Evolutionary conservation across 2,329 filamentous ascomycete genomes (phyloP).

Genomic region (Arachnopeziza araneosa): DNA sequence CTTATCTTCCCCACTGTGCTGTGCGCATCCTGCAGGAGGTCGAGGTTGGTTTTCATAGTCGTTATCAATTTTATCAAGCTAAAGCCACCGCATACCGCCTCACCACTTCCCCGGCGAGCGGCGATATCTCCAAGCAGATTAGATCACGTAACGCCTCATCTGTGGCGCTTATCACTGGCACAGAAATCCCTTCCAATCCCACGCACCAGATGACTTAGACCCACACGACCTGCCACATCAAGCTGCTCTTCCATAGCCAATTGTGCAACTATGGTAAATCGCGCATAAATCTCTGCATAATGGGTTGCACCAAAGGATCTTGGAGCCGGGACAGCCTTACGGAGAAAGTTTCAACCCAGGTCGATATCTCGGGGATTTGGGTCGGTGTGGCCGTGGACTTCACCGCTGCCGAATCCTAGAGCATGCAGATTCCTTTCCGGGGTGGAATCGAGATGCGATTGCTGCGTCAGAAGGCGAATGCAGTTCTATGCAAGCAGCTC

Average conservation of each 20-base stretch:
- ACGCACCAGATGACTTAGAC: background rate
- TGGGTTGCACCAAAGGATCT: background rate
- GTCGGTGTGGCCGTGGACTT: background rate
- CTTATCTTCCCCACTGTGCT: conserved; percentile 5
- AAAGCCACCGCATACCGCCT: background rate
- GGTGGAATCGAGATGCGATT: conserved; percentile 9
- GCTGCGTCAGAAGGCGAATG: conserved; percentile 9
- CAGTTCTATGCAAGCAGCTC: conserved; percentile 3
- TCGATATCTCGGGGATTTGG: background rate
- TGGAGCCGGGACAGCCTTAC: background rate
- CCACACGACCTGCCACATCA: conserved; percentile 8
- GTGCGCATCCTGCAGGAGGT: background rate
- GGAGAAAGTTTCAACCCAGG: background rate
- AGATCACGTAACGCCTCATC: conserved; percentile 19
- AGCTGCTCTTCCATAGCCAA: background rate
- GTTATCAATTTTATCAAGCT: conserved; percentile 5
- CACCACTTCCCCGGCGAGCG: background rate
- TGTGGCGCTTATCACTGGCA: conserved; percentile 15
- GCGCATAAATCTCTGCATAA: background rate
- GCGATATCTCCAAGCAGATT: conserved; percentile 2
- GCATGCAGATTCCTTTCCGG: conserved; percentile 7
- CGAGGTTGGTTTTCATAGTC: conserved; percentile 1
- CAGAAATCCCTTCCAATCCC: conserved; percentile 15
- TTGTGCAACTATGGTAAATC: background rate
- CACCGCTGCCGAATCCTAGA: conserved; percentile 11